Evolutionary conservation across 768 basidiomycete species (phyloP).

Genomic region (Tremella yokohamensis): DNA sequence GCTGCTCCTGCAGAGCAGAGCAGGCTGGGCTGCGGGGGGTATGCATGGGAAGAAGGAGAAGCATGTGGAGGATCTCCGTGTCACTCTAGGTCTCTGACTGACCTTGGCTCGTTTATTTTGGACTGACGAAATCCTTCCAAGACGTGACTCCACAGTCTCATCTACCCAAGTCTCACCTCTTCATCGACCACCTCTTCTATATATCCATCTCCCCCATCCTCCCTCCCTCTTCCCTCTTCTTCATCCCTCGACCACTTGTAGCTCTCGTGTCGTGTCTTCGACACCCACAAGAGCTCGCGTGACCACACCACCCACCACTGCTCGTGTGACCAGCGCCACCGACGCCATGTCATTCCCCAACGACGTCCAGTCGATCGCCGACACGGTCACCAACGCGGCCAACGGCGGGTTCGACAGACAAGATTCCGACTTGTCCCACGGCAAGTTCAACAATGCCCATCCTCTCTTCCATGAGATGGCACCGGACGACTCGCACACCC

Average conservation of each 20-base stretch:
- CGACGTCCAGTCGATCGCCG: background rate
- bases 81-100: constrained; percentile 6
- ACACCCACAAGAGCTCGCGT: background rate
- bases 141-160: background rate
- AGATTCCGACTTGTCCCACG: background rate
- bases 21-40: no score
- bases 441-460: constrained; percentile 19
- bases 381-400: constrained; percentile 1
- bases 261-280: background rate
- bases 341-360: constrained; percentile 5
- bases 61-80: constrained; percentile 28
- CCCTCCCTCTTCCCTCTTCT: background rate
- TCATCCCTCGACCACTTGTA: background rate
- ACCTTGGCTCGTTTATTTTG: background rate
- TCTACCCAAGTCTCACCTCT: background rate
- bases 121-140: background rate
- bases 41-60: no score
- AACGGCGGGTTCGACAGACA: background rate
- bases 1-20: no score
- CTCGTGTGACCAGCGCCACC: constrained; percentile 3
- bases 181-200: background rate
- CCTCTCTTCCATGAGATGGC: constrained; percentile 37
- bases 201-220: no score
- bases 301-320: background rate
- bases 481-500: constrained; percentile 30